Conservation (phyloP, 805 yeast species). For the Yarrowia divulgata region DNA sequence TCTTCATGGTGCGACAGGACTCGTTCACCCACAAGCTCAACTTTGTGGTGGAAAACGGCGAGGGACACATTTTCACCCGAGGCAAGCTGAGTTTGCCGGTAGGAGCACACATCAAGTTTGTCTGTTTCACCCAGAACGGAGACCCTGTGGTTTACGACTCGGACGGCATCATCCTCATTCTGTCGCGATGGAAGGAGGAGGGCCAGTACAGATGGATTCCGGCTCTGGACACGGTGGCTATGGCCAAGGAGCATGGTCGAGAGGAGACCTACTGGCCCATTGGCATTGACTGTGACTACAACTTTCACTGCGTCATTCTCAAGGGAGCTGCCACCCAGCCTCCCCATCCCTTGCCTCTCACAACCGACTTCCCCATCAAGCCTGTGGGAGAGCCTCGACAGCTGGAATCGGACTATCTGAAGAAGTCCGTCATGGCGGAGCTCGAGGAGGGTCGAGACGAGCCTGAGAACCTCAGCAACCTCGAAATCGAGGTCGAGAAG, state of each 20-base stretch:
- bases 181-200: slow-evolving; percentile 79
- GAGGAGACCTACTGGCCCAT: slow-evolving; percentile 86
- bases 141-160: slow-evolving; percentile 90
- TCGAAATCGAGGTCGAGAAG: slow-evolving; percentile 69
- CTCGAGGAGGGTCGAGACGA: slow-evolving; percentile 47
- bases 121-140: slow-evolving; percentile 86
- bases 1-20: slow-evolving; percentile 59
- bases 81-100: slow-evolving; percentile 47
- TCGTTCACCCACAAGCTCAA: slow-evolving; percentile 31
- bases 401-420: slow-evolving; percentile 45
- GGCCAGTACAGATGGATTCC: slow-evolving; percentile 89
- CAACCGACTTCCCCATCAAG: slow-evolving; percentile 74
- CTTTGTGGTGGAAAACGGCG: slow-evolving; percentile 20
- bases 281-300: slow-evolving; percentile 69
- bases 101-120: slow-evolving; percentile 50
- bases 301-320: slow-evolving; percentile 74
- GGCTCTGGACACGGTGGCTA: slow-evolving; percentile 64
- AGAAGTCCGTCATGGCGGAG: slow-evolving; percentile 44
- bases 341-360: slow-evolving; percentile 81
- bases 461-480: slow-evolving; percentile 51
- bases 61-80: slow-evolving; percentile 22
- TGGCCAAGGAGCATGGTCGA: slow-evolving; percentile 56
- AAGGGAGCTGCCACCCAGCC: slow-evolving; percentile 75
- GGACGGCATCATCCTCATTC: slow-evolving; percentile 72
- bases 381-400: slow-evolving; percentile 61